Conservation (phyloP, 208 protist genomes). For the Dictyostelium gargantuum region DNA sequence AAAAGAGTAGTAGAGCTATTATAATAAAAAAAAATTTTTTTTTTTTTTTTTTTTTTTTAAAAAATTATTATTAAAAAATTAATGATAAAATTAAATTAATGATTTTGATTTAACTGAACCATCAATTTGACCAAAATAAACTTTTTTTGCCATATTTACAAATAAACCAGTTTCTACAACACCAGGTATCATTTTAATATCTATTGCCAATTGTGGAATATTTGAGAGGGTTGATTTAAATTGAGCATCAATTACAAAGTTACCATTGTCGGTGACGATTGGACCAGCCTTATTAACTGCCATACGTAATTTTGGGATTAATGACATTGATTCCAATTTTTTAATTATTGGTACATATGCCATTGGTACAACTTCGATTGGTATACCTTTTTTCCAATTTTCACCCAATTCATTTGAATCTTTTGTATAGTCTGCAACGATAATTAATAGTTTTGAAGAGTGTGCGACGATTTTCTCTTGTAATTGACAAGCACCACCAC, state of each 20-base stretch:
- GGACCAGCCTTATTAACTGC: constrained; percentile 80
- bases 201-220: background rate
- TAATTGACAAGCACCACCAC: constrained; percentile 61
- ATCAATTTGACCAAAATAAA: constrained; percentile 56
- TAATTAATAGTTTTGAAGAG: constrained; percentile 75
- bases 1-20: too few species aligned
- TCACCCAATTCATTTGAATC: constrained; percentile 65
- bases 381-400: constrained; percentile 82
- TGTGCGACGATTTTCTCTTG: constrained; percentile 82
- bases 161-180: constrained; percentile 65
- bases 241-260: constrained; percentile 82
- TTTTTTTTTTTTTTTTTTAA: background rate
- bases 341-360: constrained; percentile 70
- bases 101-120: background rate
- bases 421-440: constrained; percentile 84
- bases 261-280: constrained; percentile 83
- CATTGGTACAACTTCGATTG: constrained; percentile 81
- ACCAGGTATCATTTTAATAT: constrained; percentile 61
- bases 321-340: background rate
- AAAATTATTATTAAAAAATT: too few species aligned
- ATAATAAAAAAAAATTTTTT: background rate
- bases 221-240: constrained; percentile 36
- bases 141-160: background rate
- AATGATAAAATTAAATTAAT: too few species aligned
- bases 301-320: constrained; percentile 65